Base-by-base conservation (phyloP, 2,329 filamentous ascomycete genomes). In the Aureobasidium sp. region DNA sequence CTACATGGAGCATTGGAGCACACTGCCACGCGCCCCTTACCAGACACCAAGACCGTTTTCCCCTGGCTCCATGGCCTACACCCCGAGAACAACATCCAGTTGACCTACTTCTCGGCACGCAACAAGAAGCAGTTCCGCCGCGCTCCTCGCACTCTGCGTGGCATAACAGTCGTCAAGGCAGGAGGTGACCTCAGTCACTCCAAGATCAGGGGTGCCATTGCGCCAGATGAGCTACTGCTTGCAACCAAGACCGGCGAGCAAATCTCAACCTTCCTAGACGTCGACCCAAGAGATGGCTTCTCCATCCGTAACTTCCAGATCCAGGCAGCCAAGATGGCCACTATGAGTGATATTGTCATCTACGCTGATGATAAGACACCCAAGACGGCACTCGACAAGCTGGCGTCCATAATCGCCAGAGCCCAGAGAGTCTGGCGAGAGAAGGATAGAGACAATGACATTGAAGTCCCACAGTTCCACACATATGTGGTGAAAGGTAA, bases 281-380 rank as follows among this genome's bases (percentile, higher is more conserved):
- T 87, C 42, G 94, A 99, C 69, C 94, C 94, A 1, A 82, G 78
- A 60, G 89, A 95, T 65, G 94, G 94, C 9, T 97, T 97, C 70
- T 96, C 90, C 4, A 92, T 97, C 45, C 85, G 94, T 47, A 97
- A 97, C 72, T 99, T 99, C 70, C 93, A 97, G 68, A 97, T 97
- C 40, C 94, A 99, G 73, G 83, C 89, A 0, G 88, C 88, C 61
- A 99, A 99, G 73, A 78, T 89, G 65, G 92, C 92, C 59, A 84
- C 88, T 65, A 83, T 94, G 9, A 96, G 92, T 0, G 94, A 99
- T 71, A 90, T 99, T 64, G 82, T 99, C 42, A 83, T 99, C 0
- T 99, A 99, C 70, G 90, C 90, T 13, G 88, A 93, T 59, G 83
- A 90, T 65, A 75, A 78, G 38, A 79, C 79, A 1, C 74, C 81